phyloP scores from a whole-genome alignment of 2,329 filamentous ascomycete species.

The Akanthomyces dipterigenus region DNA sequence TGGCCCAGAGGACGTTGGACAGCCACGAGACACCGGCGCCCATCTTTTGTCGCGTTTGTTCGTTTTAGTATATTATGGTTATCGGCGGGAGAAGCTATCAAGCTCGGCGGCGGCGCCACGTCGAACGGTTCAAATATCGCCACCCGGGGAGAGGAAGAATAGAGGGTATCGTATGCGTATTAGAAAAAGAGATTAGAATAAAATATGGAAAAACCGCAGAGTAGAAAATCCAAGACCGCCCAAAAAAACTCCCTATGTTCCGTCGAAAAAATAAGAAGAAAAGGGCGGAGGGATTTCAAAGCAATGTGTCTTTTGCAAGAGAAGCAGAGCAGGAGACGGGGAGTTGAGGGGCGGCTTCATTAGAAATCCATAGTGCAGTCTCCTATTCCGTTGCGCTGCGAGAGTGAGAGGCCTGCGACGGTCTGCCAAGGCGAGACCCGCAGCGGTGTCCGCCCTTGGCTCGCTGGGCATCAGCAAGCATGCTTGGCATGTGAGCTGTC shows the following conservation, averaged over 20 bases:
- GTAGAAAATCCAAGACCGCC: background rate
- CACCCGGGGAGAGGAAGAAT: background rate
- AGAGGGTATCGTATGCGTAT: constrained; percentile 11
- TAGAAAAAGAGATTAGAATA: background rate
- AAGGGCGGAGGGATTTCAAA: background rate
- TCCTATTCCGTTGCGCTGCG: background rate
- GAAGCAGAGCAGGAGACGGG: background rate
- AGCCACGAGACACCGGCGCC: constrained; percentile 62
- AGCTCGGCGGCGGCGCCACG: background rate
- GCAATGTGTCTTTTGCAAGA: background rate
- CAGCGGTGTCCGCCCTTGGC: background rate
- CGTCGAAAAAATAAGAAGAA: background rate
- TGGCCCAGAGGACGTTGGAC: constrained; percentile 71
- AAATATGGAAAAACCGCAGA: background rate
- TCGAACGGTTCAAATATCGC: background rate
- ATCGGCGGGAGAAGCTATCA: background rate
- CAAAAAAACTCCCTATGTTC: background rate
- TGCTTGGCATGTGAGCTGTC: background rate
- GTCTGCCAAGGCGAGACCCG: background rate
- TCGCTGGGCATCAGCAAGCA: background rate
- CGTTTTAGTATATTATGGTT: background rate
- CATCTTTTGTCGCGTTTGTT: constrained; percentile 39
- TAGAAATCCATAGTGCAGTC: constrained; percentile 5
- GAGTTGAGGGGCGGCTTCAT: constrained; percentile 6
- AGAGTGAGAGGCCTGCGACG: background rate